Conservation (phyloP, 129 eudicot genomes). For the Artemisia annua region DNA sequence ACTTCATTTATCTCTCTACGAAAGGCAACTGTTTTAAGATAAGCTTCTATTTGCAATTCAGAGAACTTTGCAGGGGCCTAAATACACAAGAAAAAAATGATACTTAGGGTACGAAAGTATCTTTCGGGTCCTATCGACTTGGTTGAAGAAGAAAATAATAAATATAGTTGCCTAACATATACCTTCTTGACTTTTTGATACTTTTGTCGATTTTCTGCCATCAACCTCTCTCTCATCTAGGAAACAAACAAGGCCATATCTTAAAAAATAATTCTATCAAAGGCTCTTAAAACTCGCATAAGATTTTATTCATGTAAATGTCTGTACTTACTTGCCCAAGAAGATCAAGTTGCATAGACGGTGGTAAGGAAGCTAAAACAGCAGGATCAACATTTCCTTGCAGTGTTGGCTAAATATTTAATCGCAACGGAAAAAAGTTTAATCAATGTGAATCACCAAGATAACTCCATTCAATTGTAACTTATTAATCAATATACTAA, state of each 20-base stretch:
- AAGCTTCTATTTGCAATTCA: slow-evolving; percentile 86
- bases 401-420: slow-evolving; percentile 67
- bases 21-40: slow-evolving; percentile 95
- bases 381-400: slow-evolving; percentile 75
- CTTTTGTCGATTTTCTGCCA: slow-evolving; percentile 97
- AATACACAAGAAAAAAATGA: slow-evolving; percentile 8
- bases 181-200: slow-evolving; percentile 94
- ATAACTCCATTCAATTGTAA: slow-evolving; percentile 10
- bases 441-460: slow-evolving; percentile 13
- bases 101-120: not conserved
- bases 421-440: not conserved
- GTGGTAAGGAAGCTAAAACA: slow-evolving; percentile 93
- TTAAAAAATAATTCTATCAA: slow-evolving; percentile 2
- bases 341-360: slow-evolving; percentile 99
- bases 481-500: not conserved
- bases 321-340: slow-evolving; percentile 68
- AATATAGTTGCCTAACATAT: not conserved
- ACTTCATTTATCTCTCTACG: slow-evolving; percentile 94
- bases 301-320: not conserved
- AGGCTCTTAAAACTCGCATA: slow-evolving; percentile 6
- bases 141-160: not conserved
- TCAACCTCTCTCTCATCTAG: slow-evolving; percentile 96
- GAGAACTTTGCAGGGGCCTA: slow-evolving; percentile 92
- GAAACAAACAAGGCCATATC: slow-evolving; percentile 2
- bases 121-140: not conserved